phyloP scores from a whole-genome alignment of 352 stramenopile genomes.

The Pythium brachiatum region DNA sequence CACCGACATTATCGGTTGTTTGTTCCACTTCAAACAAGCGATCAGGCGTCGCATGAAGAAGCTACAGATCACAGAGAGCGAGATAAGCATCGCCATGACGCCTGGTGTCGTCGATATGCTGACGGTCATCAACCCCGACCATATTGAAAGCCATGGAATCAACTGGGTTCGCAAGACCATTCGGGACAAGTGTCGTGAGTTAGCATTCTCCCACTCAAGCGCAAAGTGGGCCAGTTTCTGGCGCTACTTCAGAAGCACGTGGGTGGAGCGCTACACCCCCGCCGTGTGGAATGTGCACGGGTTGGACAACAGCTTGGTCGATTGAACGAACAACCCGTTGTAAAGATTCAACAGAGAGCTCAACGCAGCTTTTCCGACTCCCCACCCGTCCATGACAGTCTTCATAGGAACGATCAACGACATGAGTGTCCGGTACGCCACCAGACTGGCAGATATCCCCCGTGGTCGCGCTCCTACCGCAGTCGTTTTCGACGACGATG shows the following conservation, averaged over 20 bases:
- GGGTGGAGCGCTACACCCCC: slow-evolving; percentile 12
- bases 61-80: not conserved
- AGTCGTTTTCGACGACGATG: not conserved
- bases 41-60: not conserved
- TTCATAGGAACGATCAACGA: slow-evolving; percentile 7
- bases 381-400: slow-evolving; percentile 4
- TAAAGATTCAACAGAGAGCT: slow-evolving; percentile 12
- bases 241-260: slow-evolving; percentile 23
- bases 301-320: slow-evolving; percentile 5
- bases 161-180: not conserved
- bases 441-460: slow-evolving; percentile 3
- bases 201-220: not conserved
- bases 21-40: slow-evolving; percentile 28
- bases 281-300: slow-evolving; percentile 20
- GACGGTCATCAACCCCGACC: slow-evolving; percentile 1
- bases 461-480: not conserved
- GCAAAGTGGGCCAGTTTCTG: slow-evolving; percentile 13
- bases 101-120: slow-evolving; percentile 2
- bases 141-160: not conserved
- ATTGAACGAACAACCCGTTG: slow-evolving; percentile 12
- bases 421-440: not conserved
- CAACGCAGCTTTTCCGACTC: slow-evolving; percentile 7
- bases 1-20: slow-evolving; percentile 11
- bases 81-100: not conserved
- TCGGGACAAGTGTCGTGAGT: not conserved